Evolutionary conservation across 306 rosid genomes (phyloP).

Genomic region (Rubus idaeus): DNA sequence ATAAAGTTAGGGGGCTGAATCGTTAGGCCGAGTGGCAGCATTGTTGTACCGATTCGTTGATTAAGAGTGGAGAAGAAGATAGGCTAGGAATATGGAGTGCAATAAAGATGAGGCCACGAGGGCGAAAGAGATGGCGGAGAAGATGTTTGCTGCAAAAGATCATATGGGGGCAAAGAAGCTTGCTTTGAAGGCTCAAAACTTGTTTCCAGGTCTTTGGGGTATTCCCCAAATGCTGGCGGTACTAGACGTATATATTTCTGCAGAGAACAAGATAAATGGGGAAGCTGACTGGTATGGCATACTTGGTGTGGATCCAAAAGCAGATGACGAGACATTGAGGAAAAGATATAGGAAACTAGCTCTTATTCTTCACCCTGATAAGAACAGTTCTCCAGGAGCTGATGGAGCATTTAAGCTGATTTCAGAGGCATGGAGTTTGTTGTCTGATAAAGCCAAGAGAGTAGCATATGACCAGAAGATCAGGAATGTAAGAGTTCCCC

Average conservation of each 20-base stretch:
- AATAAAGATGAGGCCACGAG: conserved; percentile 83
- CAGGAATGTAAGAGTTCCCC: conserved; percentile 48
- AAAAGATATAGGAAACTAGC: conserved; percentile 81
- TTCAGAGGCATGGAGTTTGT: conserved; percentile 83
- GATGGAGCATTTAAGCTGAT: conserved; percentile 83
- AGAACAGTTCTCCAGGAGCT: conserved; percentile 79
- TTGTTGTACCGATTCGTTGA: not conserved
- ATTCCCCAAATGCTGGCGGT: conserved; percentile 76
- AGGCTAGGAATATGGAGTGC: conserved; percentile 64
- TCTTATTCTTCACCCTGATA: conserved; percentile 88
- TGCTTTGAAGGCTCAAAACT: conserved; percentile 75
- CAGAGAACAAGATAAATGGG: conserved; percentile 63
- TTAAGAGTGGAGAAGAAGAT: conserved; percentile 8
- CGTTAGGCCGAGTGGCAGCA: conserved; percentile 24
- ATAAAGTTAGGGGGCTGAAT: conserved; percentile 1
- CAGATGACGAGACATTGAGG: conserved; percentile 73
- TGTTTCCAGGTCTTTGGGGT: conserved; percentile 78
- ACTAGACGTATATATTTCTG: conserved; percentile 64
- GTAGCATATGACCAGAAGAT: conserved; percentile 55
- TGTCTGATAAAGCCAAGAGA: conserved; percentile 66
- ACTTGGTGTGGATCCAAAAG: conserved; percentile 57
- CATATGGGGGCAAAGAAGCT: conserved; percentile 66
- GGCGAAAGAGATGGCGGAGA: conserved; percentile 81
- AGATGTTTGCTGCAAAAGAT: conserved; percentile 68
- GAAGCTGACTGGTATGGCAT: conserved; percentile 83